Percentiles rank a stretch among this genome's conserved stretches.
phyloP scores from a whole-genome alignment of 116 monocot species.

The Dioscorea cayenensis region DNA sequence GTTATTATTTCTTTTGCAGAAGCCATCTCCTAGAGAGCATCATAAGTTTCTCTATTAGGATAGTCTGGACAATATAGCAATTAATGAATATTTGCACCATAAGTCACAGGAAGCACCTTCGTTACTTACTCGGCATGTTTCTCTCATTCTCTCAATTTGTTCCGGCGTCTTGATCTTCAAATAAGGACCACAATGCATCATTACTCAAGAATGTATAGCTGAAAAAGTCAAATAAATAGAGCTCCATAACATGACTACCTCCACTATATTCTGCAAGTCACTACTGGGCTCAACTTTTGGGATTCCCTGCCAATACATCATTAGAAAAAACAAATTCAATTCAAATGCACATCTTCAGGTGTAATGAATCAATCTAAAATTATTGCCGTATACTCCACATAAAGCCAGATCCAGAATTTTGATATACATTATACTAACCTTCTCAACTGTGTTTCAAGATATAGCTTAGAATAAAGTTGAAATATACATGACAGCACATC shows the following conservation, averaged over 20 bases:
- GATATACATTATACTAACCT: too few species aligned
- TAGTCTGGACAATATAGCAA: not conserved
- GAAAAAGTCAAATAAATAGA: not conserved
- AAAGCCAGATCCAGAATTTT: too few species aligned
- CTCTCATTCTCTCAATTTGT: constrained; percentile 90
- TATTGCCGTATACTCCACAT: not conserved
- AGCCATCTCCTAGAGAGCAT: too few species aligned
- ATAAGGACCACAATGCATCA: too few species aligned
- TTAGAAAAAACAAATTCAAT: not conserved
- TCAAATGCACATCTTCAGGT: not conserved
- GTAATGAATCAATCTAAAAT: not conserved
- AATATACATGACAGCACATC: not conserved
- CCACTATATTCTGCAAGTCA: constrained; percentile 79
- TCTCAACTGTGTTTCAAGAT: too few species aligned
- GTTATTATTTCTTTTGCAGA: too few species aligned
- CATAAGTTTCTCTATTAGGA: too few species aligned
- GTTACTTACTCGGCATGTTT: constrained; percentile 87
- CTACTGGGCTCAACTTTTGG: constrained; percentile 94
- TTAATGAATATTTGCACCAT: not conserved
- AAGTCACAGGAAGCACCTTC: not conserved
- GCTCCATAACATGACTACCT: constrained; percentile 33
- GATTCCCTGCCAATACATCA: constrained; percentile 58
- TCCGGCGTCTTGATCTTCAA: constrained; percentile 86
- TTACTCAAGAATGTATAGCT: constrained; percentile 1
- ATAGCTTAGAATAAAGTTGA: too few species aligned